Evolutionary conservation across 352 stramenopile species (phyloP), one percentile per base, ranked within the genome.

Genomic region (Phytophthora pseudosyringae): DNA sequence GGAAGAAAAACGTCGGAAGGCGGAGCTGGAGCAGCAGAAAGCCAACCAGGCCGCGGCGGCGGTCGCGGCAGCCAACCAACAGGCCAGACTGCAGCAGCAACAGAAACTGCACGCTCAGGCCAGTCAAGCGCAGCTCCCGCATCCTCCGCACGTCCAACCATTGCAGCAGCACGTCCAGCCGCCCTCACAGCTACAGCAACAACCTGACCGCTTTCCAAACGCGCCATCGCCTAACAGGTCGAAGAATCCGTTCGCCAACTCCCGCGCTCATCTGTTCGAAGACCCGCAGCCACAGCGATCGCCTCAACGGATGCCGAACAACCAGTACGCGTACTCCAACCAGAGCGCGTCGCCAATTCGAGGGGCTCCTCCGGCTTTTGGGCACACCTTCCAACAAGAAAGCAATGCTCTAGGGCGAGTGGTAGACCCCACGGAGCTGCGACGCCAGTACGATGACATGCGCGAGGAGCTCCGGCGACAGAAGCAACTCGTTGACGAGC

Each of bases 381-480:
- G 32, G 2, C 36, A 45, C 9, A 8, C 28, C 13, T 60, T 56
- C n/a, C 32, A 48, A n/a, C 59, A 73, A 6, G 39, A 55, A 35
- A 59, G 31, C 33, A 45, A 61, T 26, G 33, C 1, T 13, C 46
- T 33, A 28, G 39, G 46, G 1, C 43, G 12, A 9, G 43, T 15
- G 5, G 4, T 61, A 9, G 54, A 70, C 52, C 39, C 48, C 4
- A 47, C 10, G 1, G 61, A 74, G 28, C 59, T 90, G 21, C 59
- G 78, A 25, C 75, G 68, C 1, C 76, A 88, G 60, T 90, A 90
- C 45, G 66, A 87, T 36, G 71, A 85, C 45, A 81, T 90, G 56
- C 69, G 68, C 3, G 63, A 79, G 31, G 81, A 90, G 48, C 69
- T 90, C 4, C 54, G 59, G 12, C 59, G 54, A 12, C 81, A 90